A percentile compares a stretch with the other conserved stretches of the same genome.
Evolutionary conservation across 441 rosid species (phyloP).

Genomic region (Adansonia grandidieri): DNA sequence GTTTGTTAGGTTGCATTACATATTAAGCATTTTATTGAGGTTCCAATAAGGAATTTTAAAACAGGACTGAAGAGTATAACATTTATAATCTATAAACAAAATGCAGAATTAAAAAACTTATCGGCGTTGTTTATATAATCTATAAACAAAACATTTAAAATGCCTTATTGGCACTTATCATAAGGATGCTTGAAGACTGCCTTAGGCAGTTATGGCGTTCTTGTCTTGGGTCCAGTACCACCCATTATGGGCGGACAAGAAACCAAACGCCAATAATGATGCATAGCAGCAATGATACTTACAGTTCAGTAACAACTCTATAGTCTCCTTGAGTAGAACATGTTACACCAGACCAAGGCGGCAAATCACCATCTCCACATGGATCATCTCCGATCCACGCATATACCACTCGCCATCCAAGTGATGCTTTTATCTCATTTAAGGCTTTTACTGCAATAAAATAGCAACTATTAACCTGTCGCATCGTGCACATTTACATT

Average conservation of each 20-base stretch:
- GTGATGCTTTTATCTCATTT: conserved; percentile 83
- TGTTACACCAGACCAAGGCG: conserved; percentile 83
- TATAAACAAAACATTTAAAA: no score
- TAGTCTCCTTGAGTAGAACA: conserved; percentile 80
- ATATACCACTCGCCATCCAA: conserved; percentile 87
- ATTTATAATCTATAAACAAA: no score
- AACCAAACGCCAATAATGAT: no score
- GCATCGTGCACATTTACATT: neutral
- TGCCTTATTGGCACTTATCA: no score
- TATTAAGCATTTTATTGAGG: conserved; percentile 24
- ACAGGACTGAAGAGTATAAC: neutral
- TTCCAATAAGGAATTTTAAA: neutral
- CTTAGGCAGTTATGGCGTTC: no score
- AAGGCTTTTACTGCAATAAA: conserved; percentile 67
- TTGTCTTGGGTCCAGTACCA: no score
- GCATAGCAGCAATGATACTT: conserved; percentile 24
- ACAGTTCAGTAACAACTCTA: conserved; percentile 72
- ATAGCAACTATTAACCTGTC: neutral
- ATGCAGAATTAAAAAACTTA: no score
- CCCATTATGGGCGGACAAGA: no score
- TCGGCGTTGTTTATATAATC: no score
- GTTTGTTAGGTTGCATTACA: conserved; percentile 12
- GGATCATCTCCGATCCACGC: conserved; percentile 90
- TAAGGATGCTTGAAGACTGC: no score
- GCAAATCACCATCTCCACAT: conserved; percentile 74